Percentiles rank a stretch among this genome's conserved stretches.
Conservation (phyloP, 768 basidiomycete genomes). For the Leccinellum albellum region DNA sequence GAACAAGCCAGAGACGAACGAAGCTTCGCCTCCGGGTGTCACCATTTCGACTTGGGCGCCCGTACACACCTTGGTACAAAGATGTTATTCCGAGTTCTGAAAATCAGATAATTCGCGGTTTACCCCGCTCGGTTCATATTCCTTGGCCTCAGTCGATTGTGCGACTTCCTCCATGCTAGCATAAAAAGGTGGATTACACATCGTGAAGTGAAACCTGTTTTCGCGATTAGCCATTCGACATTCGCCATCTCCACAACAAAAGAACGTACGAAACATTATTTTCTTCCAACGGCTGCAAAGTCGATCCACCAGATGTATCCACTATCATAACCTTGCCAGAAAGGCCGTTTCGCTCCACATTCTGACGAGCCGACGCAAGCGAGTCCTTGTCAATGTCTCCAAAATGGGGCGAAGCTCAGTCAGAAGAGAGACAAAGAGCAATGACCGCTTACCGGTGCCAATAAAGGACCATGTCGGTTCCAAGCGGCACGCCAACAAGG, state of each 20-base stretch:
- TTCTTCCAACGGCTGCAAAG: conserved; percentile 37
- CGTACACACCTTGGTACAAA: conserved; percentile 64
- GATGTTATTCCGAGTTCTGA: neutral
- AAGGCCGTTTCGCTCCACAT: conserved; percentile 58
- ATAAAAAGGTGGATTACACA: conserved; percentile 99
- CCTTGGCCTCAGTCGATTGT: conserved; percentile 58
- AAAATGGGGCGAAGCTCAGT: neutral
- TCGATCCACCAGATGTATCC: conserved; percentile 35
- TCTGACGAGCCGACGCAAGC: conserved; percentile 47
- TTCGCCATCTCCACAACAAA: neutral
- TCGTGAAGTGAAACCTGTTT: conserved; percentile 66
- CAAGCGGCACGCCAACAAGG: conserved; percentile 62
- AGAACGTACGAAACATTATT: conserved; percentile 3
- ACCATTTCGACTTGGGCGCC: conserved; percentile 88
- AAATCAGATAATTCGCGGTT: conserved; percentile 17
- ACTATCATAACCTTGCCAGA: conserved; percentile 47
- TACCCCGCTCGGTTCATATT: conserved; percentile 66
- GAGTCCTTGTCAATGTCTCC: conserved; percentile 74
- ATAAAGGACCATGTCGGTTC: conserved; percentile 54
- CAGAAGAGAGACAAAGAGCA: neutral
- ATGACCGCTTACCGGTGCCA: conserved; percentile 55
- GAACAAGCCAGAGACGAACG: conserved; percentile 76
- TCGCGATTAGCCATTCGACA: neutral
- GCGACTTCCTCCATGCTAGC: conserved; percentile 64
- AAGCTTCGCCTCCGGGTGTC: conserved; percentile 78